Evolutionary conservation across 371 early-diverging fungal species (phyloP).

Genomic region (Rhizomucor miehei): DNA sequence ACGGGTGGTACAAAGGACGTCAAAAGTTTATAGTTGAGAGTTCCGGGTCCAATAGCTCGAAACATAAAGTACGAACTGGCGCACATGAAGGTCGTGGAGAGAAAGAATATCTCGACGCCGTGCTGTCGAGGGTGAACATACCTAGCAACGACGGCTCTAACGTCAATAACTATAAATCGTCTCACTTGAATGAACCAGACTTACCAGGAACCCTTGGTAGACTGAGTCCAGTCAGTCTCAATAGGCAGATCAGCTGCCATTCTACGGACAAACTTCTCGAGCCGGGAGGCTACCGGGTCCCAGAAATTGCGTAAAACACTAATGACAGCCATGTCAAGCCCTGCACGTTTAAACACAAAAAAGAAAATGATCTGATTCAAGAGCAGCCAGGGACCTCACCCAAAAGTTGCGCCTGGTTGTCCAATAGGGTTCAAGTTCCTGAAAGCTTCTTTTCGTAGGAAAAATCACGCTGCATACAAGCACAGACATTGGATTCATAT

Average conservation of each 20-base stretch:
- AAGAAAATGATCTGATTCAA: no score
- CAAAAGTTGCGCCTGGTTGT: no score
- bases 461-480: no score
- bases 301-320: conserved; percentile 13
- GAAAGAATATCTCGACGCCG: conserved; percentile 50
- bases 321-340: conserved; percentile 10
- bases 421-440: no score
- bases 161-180: not conserved
- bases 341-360: no score
- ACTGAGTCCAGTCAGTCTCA: conserved; percentile 55
- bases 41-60: conserved; percentile 42
- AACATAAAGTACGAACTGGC: conserved; percentile 38
- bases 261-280: conserved; percentile 33
- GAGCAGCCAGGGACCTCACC: no score
- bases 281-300: conserved; percentile 24
- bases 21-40: conserved; percentile 27
- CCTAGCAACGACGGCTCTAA: conserved; percentile 24
- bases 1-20: conserved; percentile 28
- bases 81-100: conserved; percentile 43
- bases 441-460: no score
- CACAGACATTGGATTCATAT: no score
- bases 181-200: not conserved
- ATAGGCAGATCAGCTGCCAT: conserved; percentile 54
- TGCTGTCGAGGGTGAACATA: conserved; percentile 61
- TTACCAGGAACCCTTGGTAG: conserved; percentile 57